phyloP scores from a whole-genome alignment of 2,329 filamentous ascomycete species.

The Zymoseptoria brevis region DNA sequence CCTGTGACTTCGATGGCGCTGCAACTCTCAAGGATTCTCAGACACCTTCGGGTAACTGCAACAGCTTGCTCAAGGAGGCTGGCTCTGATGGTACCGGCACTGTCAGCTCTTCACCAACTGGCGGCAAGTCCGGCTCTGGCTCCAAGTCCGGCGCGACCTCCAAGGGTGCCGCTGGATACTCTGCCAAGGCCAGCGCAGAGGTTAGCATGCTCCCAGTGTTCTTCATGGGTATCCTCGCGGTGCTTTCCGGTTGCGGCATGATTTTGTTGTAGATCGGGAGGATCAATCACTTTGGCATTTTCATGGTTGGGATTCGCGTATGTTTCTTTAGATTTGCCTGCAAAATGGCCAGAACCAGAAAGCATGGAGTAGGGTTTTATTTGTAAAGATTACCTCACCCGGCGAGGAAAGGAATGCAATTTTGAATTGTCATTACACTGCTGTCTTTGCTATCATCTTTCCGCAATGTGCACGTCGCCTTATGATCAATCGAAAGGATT shows the following conservation, averaged over 20 bases:
- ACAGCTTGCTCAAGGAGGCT: conserved; percentile 52
- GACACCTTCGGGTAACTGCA: conserved; percentile 47
- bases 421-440: background rate
- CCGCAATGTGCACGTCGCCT: too few relatives aligned
- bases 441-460: background rate
- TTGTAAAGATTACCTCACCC: background rate
- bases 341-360: background rate
- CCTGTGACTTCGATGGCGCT: conserved; percentile 65
- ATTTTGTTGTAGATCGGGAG: conserved; percentile 22
- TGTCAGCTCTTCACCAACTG: conserved; percentile 43
- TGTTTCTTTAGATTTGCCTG: background rate
- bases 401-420: background rate
- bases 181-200: conserved; percentile 13
- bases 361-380: background rate
- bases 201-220: conserved; percentile 21
- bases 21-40: conserved; percentile 48
- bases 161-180: conserved; percentile 17
- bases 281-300: background rate
- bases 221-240: conserved; percentile 20
- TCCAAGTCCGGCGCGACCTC: conserved; percentile 14
- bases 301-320: background rate
- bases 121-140: conserved; percentile 25
- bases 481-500: too few relatives aligned
- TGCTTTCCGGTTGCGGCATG: conserved; percentile 27
- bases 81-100: conserved; percentile 52